A percentile compares a stretch with the other conserved stretches of the same genome.
Conservation (phyloP, 1,139 yeast species). For the Yueomyces sp. region DNA sequence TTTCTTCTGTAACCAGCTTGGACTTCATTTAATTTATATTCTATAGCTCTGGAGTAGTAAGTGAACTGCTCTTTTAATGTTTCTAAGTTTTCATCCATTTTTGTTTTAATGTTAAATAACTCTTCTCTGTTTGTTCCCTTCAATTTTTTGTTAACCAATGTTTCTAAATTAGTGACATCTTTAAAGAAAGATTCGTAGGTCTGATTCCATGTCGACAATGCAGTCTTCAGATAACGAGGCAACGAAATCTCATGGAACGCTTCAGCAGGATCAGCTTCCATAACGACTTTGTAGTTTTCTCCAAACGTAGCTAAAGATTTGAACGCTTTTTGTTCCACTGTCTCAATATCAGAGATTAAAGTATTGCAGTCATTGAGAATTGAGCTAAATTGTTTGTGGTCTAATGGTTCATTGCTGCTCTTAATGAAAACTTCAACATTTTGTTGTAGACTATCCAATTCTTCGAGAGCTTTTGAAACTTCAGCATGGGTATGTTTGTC, state of each 20-base stretch:
- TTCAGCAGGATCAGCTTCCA: constrained; percentile 2
- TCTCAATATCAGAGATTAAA: constrained; percentile 4
- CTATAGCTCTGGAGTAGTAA: constrained; percentile 7
- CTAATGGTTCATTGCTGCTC: constrained; percentile 26
- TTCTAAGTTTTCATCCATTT: constrained; percentile 9
- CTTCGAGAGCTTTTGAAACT: constrained; percentile 24
- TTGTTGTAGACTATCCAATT: constrained; percentile 19
- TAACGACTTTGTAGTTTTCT: constrained; percentile 1
- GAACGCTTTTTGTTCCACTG: constrained; percentile 6
- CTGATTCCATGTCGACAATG: constrained; percentile 2
- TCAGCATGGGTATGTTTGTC: constrained; percentile 36
- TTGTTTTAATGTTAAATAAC: constrained; percentile 14
- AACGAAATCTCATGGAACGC: constrained; percentile 5
- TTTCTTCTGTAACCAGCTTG: constrained; percentile 13
- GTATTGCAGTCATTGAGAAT: constrained; percentile 18
- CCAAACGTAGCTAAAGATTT: constrained; percentile 7
- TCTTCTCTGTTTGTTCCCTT: constrained; percentile 11
- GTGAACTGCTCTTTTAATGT: constrained; percentile 6
- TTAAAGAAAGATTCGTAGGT: constrained; percentile 4
- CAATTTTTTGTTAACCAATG: constrained; percentile 5
- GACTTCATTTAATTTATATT: constrained; percentile 14
- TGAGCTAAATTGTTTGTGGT: constrained; percentile 26
- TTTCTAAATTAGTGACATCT: constrained; percentile 3
- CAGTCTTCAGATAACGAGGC: constrained; percentile 4
- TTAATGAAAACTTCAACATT: constrained; percentile 25